phyloP scores from a whole-genome alignment of 352 stramenopile species.

The Phytophthora gonapodyides region DNA sequence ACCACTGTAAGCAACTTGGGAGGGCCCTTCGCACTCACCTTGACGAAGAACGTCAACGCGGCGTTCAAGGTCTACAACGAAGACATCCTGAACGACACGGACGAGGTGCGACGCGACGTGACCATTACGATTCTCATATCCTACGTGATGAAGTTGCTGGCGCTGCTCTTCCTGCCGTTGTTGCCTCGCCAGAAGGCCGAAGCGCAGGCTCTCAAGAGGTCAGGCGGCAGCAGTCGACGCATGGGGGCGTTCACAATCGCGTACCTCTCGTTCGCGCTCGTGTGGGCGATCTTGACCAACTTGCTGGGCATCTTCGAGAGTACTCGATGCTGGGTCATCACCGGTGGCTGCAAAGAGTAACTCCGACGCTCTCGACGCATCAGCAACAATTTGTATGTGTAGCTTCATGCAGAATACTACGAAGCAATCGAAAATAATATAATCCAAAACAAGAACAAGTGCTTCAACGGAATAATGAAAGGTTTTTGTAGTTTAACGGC shows the following conservation, averaged over 20 bases:
- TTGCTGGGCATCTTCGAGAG: slow-evolving; percentile 53
- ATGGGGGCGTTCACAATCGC: slow-evolving; percentile 47
- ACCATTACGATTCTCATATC: slow-evolving; percentile 62
- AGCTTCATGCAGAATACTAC: background rate
- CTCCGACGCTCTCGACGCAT: background rate
- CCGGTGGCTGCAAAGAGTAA: slow-evolving; percentile 47
- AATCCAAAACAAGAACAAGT: too few species aligned
- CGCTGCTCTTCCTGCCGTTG: slow-evolving; percentile 43
- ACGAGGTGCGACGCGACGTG: slow-evolving; percentile 52
- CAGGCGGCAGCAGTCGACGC: slow-evolving; percentile 42
- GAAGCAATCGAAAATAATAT: too few species aligned
- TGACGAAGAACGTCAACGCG: slow-evolving; percentile 58
- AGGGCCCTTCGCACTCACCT: slow-evolving; percentile 46
- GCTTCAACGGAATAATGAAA: background rate
- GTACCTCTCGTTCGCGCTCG: slow-evolving; percentile 46
- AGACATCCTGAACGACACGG: slow-evolving; percentile 51
- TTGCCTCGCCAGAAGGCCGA: slow-evolving; percentile 54
- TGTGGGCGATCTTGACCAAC: slow-evolving; percentile 54
- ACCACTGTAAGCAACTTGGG: slow-evolving; percentile 61
- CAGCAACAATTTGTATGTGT: background rate
- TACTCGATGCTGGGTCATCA: slow-evolving; percentile 58
- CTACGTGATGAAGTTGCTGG: slow-evolving; percentile 51
- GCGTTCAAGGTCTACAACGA: slow-evolving; percentile 53
- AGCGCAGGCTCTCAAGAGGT: slow-evolving; percentile 47
- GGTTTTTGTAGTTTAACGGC: background rate